Percentiles rank a stretch among this genome's conserved stretches.
phyloP scores from a whole-genome alignment of 345 rosid genomes.

The Camelina laxa region DNA sequence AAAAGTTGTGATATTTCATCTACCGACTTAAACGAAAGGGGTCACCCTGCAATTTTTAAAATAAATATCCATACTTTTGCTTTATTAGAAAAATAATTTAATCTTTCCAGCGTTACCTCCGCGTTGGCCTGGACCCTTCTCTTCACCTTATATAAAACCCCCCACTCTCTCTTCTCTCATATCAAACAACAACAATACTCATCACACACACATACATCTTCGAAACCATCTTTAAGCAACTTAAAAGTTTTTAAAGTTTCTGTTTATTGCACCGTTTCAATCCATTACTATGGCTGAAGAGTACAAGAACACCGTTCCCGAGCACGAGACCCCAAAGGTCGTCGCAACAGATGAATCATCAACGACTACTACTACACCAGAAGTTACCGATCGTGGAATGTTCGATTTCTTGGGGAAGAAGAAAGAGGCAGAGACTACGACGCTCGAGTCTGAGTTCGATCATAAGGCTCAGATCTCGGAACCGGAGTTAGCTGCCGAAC shows the following conservation, averaged over 20 bases:
- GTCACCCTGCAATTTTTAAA: slow-evolving; percentile 1
- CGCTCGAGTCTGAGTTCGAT: slow-evolving; percentile 58
- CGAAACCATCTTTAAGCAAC: neutral
- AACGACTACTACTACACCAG: slow-evolving; percentile 39
- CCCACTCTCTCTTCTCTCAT: slow-evolving; percentile 28
- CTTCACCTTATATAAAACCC: slow-evolving; percentile 40
- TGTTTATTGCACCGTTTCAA: neutral
- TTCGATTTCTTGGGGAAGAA: slow-evolving; percentile 74
- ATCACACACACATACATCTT: slow-evolving; percentile 23
- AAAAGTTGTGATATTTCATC: neutral
- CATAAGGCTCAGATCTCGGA: slow-evolving; percentile 68
- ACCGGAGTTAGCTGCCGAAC: slow-evolving; percentile 32
- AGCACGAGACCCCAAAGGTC: slow-evolving; percentile 48
- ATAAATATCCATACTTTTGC: neutral
- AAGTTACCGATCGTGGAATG: slow-evolving; percentile 68
- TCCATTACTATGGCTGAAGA: slow-evolving; percentile 59
- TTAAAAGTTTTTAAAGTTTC: neutral
- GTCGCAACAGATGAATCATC: slow-evolving; percentile 30
- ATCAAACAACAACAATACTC: slow-evolving; percentile 30
- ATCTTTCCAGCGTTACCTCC: slow-evolving; percentile 43
- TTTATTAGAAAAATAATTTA: slow-evolving; percentile 12
- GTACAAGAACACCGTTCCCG: slow-evolving; percentile 52
- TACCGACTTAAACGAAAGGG: slow-evolving; percentile 36
- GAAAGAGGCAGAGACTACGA: slow-evolving; percentile 60
- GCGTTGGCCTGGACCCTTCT: slow-evolving; percentile 40